These are phyloP conservation scores for Diaporthe citrichinensis DNA, from an alignment of 2,329 filamentous ascomycete genomes.

Conservation along the genomic window DNA sequence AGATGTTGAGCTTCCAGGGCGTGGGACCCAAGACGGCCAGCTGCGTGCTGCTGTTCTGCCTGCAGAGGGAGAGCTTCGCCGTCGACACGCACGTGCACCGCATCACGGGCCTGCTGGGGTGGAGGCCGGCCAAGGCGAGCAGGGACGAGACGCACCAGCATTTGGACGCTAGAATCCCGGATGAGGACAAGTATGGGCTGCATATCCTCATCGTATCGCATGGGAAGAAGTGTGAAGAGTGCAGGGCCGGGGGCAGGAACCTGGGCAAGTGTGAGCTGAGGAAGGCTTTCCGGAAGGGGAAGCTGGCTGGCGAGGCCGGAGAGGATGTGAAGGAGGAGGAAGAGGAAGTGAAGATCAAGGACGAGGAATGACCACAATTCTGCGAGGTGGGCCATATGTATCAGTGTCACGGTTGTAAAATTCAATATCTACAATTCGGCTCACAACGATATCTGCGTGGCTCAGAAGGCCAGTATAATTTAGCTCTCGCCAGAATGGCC, in stretches of 20 bases:
- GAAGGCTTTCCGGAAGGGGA: conserved; percentile 53
- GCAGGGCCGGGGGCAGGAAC: conserved; percentile 59
- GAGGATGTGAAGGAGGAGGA: conserved; percentile 35
- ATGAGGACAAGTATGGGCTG: conserved; percentile 64
- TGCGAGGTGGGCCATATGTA: background rate
- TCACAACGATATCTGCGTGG: too few relatives aligned
- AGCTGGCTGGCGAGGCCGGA: conserved; percentile 44
- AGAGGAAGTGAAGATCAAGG: conserved; percentile 34
- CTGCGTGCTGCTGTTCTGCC: conserved; percentile 67
- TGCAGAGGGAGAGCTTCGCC: conserved; percentile 62
- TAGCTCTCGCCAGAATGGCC: too few relatives aligned
- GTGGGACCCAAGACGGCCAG: conserved; percentile 69
- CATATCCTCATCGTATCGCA: conserved; percentile 65
- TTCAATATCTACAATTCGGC: too few relatives aligned
- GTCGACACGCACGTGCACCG: conserved; percentile 69
- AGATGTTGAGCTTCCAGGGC: conserved; percentile 64
- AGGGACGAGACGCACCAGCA: conserved; percentile 65
- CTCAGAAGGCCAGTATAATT: too few relatives aligned
- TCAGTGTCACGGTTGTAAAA: too few relatives aligned
- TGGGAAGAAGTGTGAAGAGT: conserved; percentile 61
- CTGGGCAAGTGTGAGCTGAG: conserved; percentile 57
- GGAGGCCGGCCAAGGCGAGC: conserved; percentile 58
- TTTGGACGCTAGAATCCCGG: conserved; percentile 62
- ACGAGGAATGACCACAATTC: conserved; percentile 2
- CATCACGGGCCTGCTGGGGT: conserved; percentile 63